These are phyloP conservation scores for Lactuca sativa DNA, from an alignment of 129 eudicot genomes.

Conservation along the genomic window DNA sequence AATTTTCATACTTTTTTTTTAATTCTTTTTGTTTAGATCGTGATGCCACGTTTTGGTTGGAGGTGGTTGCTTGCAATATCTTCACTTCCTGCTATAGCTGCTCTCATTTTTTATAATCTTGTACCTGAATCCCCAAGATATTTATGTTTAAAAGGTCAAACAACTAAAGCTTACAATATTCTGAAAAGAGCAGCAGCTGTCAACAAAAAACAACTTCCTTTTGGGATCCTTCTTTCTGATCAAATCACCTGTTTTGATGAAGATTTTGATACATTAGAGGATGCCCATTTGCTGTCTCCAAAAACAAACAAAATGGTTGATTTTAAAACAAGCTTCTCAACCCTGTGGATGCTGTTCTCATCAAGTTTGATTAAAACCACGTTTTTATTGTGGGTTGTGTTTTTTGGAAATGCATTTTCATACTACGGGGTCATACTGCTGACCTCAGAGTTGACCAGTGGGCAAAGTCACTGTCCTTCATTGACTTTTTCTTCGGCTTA, in stretches of 20 bases:
- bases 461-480: constrained; percentile 39
- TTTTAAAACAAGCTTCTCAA: constrained; percentile 39
- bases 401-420: constrained; percentile 65
- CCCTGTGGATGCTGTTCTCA: constrained; percentile 47
- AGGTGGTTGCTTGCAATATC: constrained; percentile 80
- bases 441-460: constrained; percentile 55
- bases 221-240: constrained; percentile 45
- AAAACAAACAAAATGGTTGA: constrained; percentile 20
- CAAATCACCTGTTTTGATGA: constrained; percentile 30
- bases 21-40: constrained; percentile 32
- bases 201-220: constrained; percentile 57
- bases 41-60: constrained; percentile 75
- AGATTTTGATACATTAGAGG: constrained; percentile 34
- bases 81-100: constrained; percentile 55
- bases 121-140: constrained; percentile 71
- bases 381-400: constrained; percentile 50
- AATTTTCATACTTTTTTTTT: not conserved
- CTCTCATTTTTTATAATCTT: constrained; percentile 46
- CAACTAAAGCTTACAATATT: constrained; percentile 44
- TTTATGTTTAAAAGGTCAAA: constrained; percentile 50
- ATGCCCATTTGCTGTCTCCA: constrained; percentile 30
- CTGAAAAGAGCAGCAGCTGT: constrained; percentile 39
- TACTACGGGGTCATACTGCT: constrained; percentile 65
- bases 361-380: constrained; percentile 46
- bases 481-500: not conserved